Evolutionary conservation across 2,329 filamentous ascomycete genomes (phyloP).

Genomic region (Clarireedia sp.): DNA sequence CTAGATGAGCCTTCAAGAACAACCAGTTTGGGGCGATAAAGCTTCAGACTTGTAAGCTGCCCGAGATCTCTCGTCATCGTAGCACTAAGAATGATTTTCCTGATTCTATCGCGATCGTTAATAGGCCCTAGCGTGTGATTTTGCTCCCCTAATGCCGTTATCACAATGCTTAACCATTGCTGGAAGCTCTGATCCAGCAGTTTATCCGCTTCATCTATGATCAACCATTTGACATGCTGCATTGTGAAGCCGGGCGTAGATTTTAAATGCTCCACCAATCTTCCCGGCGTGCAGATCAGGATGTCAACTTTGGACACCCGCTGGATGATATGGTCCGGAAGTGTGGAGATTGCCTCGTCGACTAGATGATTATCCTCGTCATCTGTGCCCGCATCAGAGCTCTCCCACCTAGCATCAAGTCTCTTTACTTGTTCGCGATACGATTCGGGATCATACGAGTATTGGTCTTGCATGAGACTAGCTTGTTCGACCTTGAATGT

Average conservation of each 20-base stretch:
- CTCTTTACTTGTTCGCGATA: constrained; percentile 39
- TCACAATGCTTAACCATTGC: constrained; percentile 73
- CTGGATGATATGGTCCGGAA: constrained; percentile 56
- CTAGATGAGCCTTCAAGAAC: constrained; percentile 51
- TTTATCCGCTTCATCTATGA: constrained; percentile 92
- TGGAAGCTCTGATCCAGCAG: constrained; percentile 87
- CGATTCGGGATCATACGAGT: constrained; percentile 58
- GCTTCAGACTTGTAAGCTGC: constrained; percentile 64
- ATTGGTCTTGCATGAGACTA: constrained; percentile 53
- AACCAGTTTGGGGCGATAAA: constrained; percentile 68
- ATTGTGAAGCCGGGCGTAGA: constrained; percentile 76
- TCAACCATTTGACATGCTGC: constrained; percentile 73
- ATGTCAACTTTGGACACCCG: constrained; percentile 73
- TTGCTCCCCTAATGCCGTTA: constrained; percentile 44
- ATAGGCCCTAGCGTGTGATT: neutral
- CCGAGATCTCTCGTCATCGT: constrained; percentile 86
- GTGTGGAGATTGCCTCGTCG: constrained; percentile 31
- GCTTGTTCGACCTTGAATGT: constrained; percentile 60
- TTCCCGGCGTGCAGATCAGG: constrained; percentile 83
- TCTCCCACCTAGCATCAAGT: constrained; percentile 38
- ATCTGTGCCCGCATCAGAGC: constrained; percentile 38
- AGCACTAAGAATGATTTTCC: constrained; percentile 82
- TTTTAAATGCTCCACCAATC: constrained; percentile 83
- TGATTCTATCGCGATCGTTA: constrained; percentile 35
- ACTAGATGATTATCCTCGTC: constrained; percentile 31